Conservation (phyloP, 768 basidiomycete genomes). For the Clathrus columnatus region DNA sequence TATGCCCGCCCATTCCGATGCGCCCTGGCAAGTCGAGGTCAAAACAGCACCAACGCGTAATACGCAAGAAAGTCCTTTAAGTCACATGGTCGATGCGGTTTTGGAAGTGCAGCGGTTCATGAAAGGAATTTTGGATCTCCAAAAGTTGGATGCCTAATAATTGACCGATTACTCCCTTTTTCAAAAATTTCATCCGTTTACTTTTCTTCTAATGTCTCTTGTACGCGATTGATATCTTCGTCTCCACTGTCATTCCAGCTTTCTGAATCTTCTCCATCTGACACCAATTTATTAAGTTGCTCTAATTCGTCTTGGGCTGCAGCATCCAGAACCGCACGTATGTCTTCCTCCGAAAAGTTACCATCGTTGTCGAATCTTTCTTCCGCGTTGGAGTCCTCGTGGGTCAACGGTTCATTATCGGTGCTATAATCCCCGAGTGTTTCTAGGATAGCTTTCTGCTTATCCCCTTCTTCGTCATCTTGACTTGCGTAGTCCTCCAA, state of each 20-base stretch:
- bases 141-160: constrained; percentile 58
- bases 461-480: constrained; percentile 19
- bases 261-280: not conserved
- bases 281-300: not conserved
- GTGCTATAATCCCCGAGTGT: no score
- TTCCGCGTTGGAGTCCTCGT: no score
- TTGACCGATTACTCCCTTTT: not conserved
- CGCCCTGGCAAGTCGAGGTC: constrained; percentile 83
- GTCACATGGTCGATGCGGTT: constrained; percentile 60
- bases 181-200: not conserved
- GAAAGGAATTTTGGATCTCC: constrained; percentile 75
- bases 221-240: not conserved
- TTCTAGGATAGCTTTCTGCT: not conserved
- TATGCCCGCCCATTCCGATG: constrained; percentile 69
- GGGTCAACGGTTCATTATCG: no score
- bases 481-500: constrained; percentile 53
- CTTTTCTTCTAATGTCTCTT: not conserved
- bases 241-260: not conserved
- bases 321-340: no score
- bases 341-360: no score
- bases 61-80: constrained; percentile 69
- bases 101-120: constrained; percentile 75
- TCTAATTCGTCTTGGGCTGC: not conserved
- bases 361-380: no score
- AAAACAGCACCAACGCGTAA: constrained; percentile 79